These are phyloP conservation scores for Solanum tarapatanum DNA, from an alignment of 257 asterid genomes.

Conservation along the genomic window DNA sequence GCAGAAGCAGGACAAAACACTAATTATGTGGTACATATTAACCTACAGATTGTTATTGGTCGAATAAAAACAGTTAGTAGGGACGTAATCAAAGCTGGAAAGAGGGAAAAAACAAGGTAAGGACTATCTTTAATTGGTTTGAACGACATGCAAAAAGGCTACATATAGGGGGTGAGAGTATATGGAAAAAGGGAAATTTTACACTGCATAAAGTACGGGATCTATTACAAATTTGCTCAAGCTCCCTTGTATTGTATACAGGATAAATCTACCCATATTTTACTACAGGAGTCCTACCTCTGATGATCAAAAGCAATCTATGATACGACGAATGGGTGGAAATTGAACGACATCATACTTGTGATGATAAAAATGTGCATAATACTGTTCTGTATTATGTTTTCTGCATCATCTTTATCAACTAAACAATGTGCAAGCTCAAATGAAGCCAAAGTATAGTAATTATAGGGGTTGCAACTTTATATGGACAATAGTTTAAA, in stretches of 20 bases:
- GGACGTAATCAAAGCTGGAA: not conserved
- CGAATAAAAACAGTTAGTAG: not conserved
- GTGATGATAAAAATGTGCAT: not conserved
- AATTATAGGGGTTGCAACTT: not conserved
- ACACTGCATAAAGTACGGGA: not conserved
- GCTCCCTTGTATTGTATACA: not conserved
- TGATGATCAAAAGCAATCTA: not conserved
- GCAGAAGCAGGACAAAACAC: not conserved
- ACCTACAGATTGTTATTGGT: not conserved
- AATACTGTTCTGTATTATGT: not conserved
- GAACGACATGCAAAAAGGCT: not conserved
- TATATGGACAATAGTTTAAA: not conserved
- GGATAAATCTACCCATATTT: not conserved
- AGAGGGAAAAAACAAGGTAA: not conserved
- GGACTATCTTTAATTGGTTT: not conserved
- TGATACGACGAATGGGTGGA: not conserved
- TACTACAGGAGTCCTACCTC: not conserved
- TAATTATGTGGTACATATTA: not conserved
- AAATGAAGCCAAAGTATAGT: not conserved
- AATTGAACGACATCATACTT: not conserved
- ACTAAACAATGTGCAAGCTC: not conserved
- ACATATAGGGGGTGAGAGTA: not conserved
- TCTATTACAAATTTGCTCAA: not conserved
- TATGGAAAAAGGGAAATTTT: not conserved
- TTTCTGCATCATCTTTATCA: not conserved